Base-by-base conservation (phyloP, 805 yeast genomes). In the Vanderwaltozyma polyspora region DNA sequence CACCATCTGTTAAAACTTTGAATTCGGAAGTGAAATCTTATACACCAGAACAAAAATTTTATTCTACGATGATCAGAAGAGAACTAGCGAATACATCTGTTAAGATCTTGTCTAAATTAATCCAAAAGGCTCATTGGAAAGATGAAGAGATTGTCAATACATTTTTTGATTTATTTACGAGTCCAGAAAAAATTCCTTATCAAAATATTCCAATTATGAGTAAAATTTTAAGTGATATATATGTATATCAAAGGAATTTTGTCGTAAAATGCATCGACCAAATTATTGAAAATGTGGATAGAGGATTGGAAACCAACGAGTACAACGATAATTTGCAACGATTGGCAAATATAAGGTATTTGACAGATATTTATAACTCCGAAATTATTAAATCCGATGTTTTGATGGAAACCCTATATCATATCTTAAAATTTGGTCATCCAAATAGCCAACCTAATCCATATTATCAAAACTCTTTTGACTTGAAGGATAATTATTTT, bases 401-500 rank as follows among this genome's bases (percentile, higher is more conserved):
- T 4, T 38, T 80, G 2, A 53, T 70, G 29, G 76, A 73, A 29
- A 50, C 78, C 3, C 41, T 77, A 11, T 79, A 67, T 55, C 65
- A 66, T 39, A 64, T 82, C 6, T 38, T 83, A 3, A 71, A 77
- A 28, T 71, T 61, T 52, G 94, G 94, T 0, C 78, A 82, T 60
- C 67, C 69, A 0, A 62, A 66, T 37, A 72, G 72, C 34, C 67
- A 67, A 33, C 87, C 93, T 1, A 55, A 49, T 8, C 67, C 68
- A 6, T 62, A 59, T 16, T 42, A 37, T 4, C 27, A 49, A 3
- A 60, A 65, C 21, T 68, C 59, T 13, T 33, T 68, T n/a, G 95
- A 86, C 57, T 59, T 59, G 10, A 76, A 78, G 0, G 70, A 75
- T 44, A 76, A 82, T 46, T 82, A 76, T 49, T 83, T 84, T 55